Evolutionary conservation across 352 stramenopile species (phyloP).

Genomic region (Pythium dissimile): DNA sequence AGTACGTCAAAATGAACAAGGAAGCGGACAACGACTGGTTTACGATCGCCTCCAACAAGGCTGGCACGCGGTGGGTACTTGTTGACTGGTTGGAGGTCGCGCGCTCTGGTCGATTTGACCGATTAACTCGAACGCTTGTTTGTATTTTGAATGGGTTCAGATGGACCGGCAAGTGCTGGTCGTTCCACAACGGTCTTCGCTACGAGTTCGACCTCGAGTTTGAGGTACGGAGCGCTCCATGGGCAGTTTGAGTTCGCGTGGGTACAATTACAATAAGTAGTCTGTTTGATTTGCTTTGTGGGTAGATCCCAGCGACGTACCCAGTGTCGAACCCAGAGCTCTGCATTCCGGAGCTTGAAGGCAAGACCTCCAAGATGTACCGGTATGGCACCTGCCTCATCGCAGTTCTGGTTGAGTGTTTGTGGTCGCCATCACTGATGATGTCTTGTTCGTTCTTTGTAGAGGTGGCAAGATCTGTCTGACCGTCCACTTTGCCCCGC

Average conservation of each 20-base stretch:
- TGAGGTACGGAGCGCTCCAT: conserved; percentile 30
- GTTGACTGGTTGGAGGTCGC: too few relatives aligned
- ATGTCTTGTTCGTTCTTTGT: neutral
- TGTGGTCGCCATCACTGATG: too few relatives aligned
- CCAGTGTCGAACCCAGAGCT: conserved; percentile 79
- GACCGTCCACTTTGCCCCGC: conserved; percentile 85
- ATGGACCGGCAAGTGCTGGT: conserved; percentile 88
- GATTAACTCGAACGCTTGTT: too few relatives aligned
- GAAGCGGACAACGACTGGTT: conserved; percentile 90
- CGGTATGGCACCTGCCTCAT: conserved; percentile 23
- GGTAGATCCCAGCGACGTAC: conserved; percentile 74
- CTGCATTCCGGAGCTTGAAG: conserved; percentile 84
- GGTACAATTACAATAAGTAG: too few relatives aligned
- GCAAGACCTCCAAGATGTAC: conserved; percentile 92
- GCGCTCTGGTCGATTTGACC: too few relatives aligned
- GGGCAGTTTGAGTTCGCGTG: too few relatives aligned
- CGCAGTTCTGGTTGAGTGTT: too few relatives aligned
- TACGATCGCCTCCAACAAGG: conserved; percentile 83
- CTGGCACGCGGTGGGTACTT: conserved; percentile 48
- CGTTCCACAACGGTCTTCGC: conserved; percentile 80
- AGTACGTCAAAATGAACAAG: conserved; percentile 91
- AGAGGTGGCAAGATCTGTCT: conserved; percentile 87
- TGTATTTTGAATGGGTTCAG: neutral
- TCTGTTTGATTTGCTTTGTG: too few relatives aligned
- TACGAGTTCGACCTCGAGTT: conserved; percentile 88